Evolutionary conservation across 2,329 filamentous ascomycete species (phyloP).

Genomic region (Trichoderma sp.): DNA sequence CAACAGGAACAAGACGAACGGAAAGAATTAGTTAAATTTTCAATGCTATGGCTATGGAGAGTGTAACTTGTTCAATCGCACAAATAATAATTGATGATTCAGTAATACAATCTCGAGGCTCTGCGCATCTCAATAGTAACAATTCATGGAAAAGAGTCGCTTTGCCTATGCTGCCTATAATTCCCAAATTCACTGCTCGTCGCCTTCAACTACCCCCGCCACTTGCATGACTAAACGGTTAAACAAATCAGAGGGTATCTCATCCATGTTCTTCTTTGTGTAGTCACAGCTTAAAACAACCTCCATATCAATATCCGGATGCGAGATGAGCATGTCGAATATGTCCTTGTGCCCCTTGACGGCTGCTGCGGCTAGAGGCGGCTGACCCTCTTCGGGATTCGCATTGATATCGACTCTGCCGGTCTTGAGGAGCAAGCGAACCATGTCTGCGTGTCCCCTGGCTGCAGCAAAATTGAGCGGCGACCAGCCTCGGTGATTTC

Average conservation of each 20-base stretch:
- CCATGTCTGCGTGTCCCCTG: not conserved
- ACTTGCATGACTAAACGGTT: not conserved
- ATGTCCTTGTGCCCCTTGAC: not conserved
- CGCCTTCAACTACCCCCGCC: no score
- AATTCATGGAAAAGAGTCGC: not conserved
- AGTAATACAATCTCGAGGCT: not conserved
- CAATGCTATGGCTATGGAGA: not conserved
- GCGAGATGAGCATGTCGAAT: not conserved
- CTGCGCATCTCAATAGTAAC: not conserved
- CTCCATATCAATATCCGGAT: not conserved
- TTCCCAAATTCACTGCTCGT: not conserved
- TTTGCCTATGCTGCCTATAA: not conserved
- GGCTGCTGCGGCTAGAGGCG: not conserved
- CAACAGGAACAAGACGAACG: constrained; percentile 9
- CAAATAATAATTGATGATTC: not conserved
- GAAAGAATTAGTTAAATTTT: not conserved
- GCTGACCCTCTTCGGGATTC: not conserved
- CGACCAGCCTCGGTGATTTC: not conserved
- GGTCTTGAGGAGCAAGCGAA: constrained; percentile 1
- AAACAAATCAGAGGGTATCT: not conserved
- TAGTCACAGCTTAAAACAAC: not conserved
- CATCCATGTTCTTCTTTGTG: not conserved
- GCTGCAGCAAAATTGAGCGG: not conserved
- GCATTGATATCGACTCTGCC: not conserved
- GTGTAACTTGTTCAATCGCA: not conserved